phyloP scores from a whole-genome alignment of 257 asterid species.

The Solanum virginianum region DNA sequence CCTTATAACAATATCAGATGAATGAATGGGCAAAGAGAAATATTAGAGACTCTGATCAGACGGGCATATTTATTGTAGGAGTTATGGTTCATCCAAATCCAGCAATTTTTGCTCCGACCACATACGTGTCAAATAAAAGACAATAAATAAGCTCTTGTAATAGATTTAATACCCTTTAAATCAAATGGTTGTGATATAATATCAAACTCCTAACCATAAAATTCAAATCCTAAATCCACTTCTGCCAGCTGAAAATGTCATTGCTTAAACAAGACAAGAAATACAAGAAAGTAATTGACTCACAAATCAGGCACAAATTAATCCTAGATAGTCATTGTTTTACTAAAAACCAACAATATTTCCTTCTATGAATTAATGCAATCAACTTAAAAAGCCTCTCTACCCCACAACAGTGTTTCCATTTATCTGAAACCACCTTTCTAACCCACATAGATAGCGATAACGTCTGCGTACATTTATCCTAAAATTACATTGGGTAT shows the following conservation, averaged over 20 bases:
- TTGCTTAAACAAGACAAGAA: background rate
- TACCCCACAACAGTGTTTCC: background rate
- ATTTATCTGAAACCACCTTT: background rate
- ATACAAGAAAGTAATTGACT: background rate
- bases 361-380: background rate
- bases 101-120: background rate
- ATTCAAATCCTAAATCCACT: background rate
- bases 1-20: background rate
- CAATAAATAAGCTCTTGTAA: background rate
- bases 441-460: background rate
- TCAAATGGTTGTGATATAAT: background rate
- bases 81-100: background rate
- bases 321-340: background rate
- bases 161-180: background rate
- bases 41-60: background rate
- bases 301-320: background rate
- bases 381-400: background rate
- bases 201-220: background rate
- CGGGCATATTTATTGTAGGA: background rate
- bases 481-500: background rate
- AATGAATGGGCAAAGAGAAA: background rate
- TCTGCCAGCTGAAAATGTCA: background rate
- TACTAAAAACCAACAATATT: background rate
- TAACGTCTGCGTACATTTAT: background rate
- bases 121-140: background rate